phyloP scores from a whole-genome alignment of 2,329 filamentous ascomycete species.

The Fusarium heterosporum region DNA sequence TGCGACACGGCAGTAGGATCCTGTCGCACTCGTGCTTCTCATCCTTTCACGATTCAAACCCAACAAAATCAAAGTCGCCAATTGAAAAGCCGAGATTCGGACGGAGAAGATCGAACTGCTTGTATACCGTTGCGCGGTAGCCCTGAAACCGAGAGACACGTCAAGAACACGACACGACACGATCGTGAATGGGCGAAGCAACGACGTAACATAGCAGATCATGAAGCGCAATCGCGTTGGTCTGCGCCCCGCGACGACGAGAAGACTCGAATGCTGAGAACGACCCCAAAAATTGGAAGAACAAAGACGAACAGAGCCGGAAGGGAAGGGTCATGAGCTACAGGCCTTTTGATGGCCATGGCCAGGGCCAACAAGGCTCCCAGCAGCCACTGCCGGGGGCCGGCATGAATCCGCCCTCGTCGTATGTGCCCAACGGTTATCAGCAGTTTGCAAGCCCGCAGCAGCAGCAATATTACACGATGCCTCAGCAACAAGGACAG shows the following conservation, averaged over 20 bases:
- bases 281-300: neutral
- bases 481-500: conserved; percentile 43
- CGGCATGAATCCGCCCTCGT: conserved; percentile 37
- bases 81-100: conserved; percentile 11
- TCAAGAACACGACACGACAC: conserved; percentile 5
- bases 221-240: conserved; percentile 47
- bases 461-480: conserved; percentile 45
- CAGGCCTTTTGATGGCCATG: conserved; percentile 48
- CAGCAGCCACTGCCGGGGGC: conserved; percentile 40
- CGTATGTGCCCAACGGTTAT: conserved; percentile 38
- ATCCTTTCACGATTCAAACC: conserved; percentile 35
- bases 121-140: conserved; percentile 5
- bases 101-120: neutral
- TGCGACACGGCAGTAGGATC: conserved; percentile 41
- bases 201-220: conserved; percentile 26
- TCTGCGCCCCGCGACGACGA: conserved; percentile 47
- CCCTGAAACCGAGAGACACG: conserved; percentile 5
- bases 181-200: conserved; percentile 21
- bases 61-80: conserved; percentile 30
- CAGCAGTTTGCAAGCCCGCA: conserved; percentile 48
- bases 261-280: conserved; percentile 39
- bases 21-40: conserved; percentile 44
- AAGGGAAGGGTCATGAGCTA: conserved; percentile 52
- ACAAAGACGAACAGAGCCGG: conserved; percentile 19
- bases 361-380: conserved; percentile 47